A percentile compares a stretch with the other conserved stretches of the same genome.
These are phyloP conservation scores for Malassezia caprae DNA, from an alignment of 1,284 basidiomycete genomes.

Conservation along the genomic window DNA sequence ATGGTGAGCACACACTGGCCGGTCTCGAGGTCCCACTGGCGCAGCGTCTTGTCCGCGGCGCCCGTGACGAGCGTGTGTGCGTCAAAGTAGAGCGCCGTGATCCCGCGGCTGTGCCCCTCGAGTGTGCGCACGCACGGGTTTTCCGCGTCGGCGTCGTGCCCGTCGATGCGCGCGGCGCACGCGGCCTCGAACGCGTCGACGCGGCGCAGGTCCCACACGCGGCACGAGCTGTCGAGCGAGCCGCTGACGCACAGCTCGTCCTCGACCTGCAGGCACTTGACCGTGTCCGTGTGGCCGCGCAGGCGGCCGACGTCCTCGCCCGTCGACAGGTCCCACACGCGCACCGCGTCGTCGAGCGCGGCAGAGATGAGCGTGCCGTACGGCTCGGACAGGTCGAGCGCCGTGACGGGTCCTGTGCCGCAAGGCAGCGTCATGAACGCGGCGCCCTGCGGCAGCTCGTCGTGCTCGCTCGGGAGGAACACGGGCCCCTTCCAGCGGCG, in stretches of 20 bases:
- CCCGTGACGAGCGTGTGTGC: conserved; percentile 89
- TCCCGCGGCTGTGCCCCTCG: conserved; percentile 83
- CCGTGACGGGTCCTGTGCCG: conserved; percentile 70
- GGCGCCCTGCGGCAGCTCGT: conserved; percentile 81
- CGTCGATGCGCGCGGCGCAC: conserved; percentile 14
- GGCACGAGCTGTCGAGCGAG: conserved; percentile 69
- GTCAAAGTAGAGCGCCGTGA: conserved; percentile 89
- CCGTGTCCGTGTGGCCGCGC: conserved; percentile 47
- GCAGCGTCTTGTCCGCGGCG: conserved; percentile 92
- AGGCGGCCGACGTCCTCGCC: conserved; percentile 50
- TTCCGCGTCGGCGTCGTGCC: conserved; percentile 26
- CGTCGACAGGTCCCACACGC: conserved; percentile 75
- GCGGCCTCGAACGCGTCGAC: conserved; percentile 41
- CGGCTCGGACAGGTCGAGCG: conserved; percentile 90
- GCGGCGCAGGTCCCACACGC: conserved; percentile 41
- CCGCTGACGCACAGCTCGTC: conserved; percentile 83
- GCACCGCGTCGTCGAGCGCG: conserved; percentile 57
- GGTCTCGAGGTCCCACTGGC: conserved; percentile 93
- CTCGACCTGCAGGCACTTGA: conserved; percentile 89
- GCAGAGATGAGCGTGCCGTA: conserved; percentile 79
- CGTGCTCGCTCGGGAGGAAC: conserved; percentile 93
- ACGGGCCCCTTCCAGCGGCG: conserved; percentile 55
- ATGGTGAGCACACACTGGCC: conserved; percentile 97
- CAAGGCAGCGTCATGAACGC: conserved; percentile 89
- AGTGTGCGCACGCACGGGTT: conserved; percentile 63